A percentile compares a stretch with the other conserved stretches of the same genome.
These are phyloP conservation scores for Candida krabiensis DNA, from an alignment of 805 yeast species.

Conservation along the genomic window DNA sequence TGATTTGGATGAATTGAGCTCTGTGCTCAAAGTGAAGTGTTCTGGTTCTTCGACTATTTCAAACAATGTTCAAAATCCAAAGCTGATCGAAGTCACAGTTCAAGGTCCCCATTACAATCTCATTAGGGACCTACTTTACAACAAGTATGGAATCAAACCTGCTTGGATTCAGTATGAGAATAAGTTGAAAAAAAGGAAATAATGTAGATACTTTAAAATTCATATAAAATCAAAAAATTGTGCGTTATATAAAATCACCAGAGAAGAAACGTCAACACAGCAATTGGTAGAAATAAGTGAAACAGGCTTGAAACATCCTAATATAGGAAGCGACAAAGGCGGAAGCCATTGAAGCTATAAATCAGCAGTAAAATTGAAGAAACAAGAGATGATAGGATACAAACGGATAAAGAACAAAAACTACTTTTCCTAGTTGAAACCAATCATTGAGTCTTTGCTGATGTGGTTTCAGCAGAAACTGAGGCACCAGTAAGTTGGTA, in stretches of 20 bases:
- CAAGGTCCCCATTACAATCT: conserved; percentile 85
- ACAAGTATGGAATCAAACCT: conserved; percentile 60
- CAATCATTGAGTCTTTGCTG: conserved; percentile 14
- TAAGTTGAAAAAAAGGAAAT: conserved; percentile 54
- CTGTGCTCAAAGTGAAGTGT: conserved; percentile 71
- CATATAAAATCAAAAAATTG: no score
- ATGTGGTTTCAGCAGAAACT: conserved; percentile 4
- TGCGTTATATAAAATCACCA: no score
- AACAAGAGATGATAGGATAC: no score
- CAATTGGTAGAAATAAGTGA: neutral
- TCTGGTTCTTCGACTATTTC: conserved; percentile 86
- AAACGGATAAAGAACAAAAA: no score
- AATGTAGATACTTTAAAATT: no score
- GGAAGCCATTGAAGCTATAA: no score
- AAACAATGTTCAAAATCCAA: conserved; percentile 54
- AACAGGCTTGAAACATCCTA: no score
- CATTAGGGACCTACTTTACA: conserved; percentile 56
- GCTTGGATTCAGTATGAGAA: conserved; percentile 67
- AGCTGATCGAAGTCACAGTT: conserved; percentile 67
- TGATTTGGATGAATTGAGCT: conserved; percentile 63
- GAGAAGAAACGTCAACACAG: conserved; percentile 23
- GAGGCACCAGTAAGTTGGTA: conserved; percentile 13
- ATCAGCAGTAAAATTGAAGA: no score
- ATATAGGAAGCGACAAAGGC: no score
- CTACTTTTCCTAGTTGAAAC: no score